These are phyloP conservation scores for Madurella fahalii DNA, from an alignment of 2,329 filamentous ascomycete species.

Conservation along the genomic window DNA sequence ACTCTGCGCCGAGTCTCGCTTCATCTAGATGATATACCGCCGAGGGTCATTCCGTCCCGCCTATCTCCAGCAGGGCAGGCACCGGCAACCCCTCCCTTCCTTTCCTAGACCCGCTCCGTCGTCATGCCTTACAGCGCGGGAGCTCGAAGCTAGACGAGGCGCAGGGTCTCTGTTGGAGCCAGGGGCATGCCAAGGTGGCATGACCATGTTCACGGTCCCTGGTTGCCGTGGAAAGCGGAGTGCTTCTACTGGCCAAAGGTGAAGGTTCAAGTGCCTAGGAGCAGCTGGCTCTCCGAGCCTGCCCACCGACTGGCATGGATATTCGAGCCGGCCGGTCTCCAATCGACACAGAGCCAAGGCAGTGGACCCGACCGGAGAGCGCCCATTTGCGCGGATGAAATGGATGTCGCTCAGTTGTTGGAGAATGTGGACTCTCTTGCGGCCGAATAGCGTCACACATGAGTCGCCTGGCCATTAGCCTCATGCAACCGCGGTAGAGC, in stretches of 20 bases:
- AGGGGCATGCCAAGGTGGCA: slow-evolving; percentile 17
- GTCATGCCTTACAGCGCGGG: slow-evolving; percentile 16
- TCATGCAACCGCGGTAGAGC: slow-evolving; percentile 6
- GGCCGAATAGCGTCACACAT: slow-evolving; percentile 7
- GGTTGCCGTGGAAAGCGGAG: slow-evolving; percentile 14
- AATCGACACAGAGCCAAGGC: slow-evolving; percentile 14
- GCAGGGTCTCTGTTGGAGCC: slow-evolving; percentile 9
- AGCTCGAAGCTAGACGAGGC: slow-evolving; percentile 7
- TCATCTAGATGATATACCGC: slow-evolving; percentile 24
- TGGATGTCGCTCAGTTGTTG: slow-evolving; percentile 15
- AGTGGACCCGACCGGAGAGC: slow-evolving; percentile 16
- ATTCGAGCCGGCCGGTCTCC: slow-evolving; percentile 16
- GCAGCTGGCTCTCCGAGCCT: slow-evolving; percentile 14
- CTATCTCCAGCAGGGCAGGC: slow-evolving; percentile 18
- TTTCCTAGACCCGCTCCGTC: slow-evolving; percentile 23
- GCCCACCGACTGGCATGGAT: slow-evolving; percentile 22
- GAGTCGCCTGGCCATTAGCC: slow-evolving; percentile 13
- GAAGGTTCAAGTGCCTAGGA: slow-evolving; percentile 13
- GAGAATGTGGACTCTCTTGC: slow-evolving; percentile 22
- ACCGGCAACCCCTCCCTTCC: slow-evolving; percentile 11
- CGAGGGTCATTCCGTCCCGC: slow-evolving; percentile 25
- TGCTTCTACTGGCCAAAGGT: slow-evolving; percentile 11
- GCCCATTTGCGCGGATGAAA: slow-evolving; percentile 27
- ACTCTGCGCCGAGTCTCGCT: slow-evolving; percentile 20
- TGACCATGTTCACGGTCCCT: slow-evolving; percentile 3